Evolutionary conservation across 2,329 filamentous ascomycete genomes (phyloP).

Genomic region (Penicillium sclerotiorum): DNA sequence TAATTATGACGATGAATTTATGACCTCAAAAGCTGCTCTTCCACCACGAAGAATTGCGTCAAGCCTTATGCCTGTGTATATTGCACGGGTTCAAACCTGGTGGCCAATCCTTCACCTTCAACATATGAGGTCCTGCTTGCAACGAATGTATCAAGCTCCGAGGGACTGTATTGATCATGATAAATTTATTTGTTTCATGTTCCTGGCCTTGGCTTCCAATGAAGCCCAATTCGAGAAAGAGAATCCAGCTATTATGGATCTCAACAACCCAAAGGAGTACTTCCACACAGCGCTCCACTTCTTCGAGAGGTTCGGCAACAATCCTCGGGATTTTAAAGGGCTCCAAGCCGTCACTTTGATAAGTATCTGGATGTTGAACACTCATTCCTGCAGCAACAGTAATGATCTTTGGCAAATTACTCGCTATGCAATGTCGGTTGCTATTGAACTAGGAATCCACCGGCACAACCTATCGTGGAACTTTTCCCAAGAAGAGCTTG

Average conservation of each 20-base stretch:
- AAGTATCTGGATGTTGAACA: background rate
- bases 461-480: background rate
- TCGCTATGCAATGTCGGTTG: background rate
- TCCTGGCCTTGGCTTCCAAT: background rate
- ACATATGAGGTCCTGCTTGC: background rate
- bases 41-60: background rate
- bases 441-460: background rate
- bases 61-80: background rate
- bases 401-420: background rate
- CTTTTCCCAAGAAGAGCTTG: background rate
- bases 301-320: background rate
- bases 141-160: background rate
- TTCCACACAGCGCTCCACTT: background rate
- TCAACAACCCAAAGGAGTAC: background rate
- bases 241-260: background rate
- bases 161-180: background rate
- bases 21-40: background rate
- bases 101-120: background rate
- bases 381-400: background rate
- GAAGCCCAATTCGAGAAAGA: background rate
- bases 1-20: background rate
- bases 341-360: background rate
- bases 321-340: background rate
- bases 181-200: background rate
- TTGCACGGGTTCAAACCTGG: background rate